Evolutionary conservation across 2,329 filamentous ascomycete genomes (phyloP), one percentile per base, ranked within the genome.

Genomic region (Aspergillus jensenii): DNA sequence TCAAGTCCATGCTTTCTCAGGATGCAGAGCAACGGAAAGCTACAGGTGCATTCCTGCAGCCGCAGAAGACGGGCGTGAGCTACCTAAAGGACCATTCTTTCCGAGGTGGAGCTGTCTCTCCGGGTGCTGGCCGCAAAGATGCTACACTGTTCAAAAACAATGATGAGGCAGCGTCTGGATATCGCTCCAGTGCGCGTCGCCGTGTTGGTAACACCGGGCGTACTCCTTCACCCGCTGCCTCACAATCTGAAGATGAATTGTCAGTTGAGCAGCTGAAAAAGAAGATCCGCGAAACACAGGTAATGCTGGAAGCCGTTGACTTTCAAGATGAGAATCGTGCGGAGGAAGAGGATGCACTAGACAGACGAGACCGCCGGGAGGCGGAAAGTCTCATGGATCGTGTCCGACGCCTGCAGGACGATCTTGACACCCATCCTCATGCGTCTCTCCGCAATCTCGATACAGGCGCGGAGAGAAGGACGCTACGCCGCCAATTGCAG

Each of bases 81-180:
- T 98, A 98, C 69, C 84, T 98, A 67, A 99, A 99, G 78, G 93
- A 86, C 55, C 93, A 96, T 67, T 99, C 95, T 0, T 96, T 99
- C 81, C 86, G 88, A 57, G 85, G 86, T 15, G 81, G 81, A 23
- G 82, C 82, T 27, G 82, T 82, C 37, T 83, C 83, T 2, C 77
- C 82, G 49, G 81, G 80, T 45, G 79, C 79, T 45, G 84, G 84
- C 39, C 89, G 93, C 49, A 98, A 98, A 74, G 95, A 99, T 77
- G 95, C 90, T 3, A 99, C 95, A 0, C 90, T 98, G 3, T 99
- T 93, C 77, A 93, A 96, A 71, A 97, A 98, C 71, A 95, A 98
- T 65, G 92, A 96, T 67, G 63, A 65, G 15, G 91, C 96, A 65
- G 89, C 92, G 59, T 85, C 96, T 67, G 92, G 91, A 5, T 99